Evolutionary conservation across 2,329 filamentous ascomycete species (phyloP).

Genomic region (Scortechinia acanthostroma): DNA sequence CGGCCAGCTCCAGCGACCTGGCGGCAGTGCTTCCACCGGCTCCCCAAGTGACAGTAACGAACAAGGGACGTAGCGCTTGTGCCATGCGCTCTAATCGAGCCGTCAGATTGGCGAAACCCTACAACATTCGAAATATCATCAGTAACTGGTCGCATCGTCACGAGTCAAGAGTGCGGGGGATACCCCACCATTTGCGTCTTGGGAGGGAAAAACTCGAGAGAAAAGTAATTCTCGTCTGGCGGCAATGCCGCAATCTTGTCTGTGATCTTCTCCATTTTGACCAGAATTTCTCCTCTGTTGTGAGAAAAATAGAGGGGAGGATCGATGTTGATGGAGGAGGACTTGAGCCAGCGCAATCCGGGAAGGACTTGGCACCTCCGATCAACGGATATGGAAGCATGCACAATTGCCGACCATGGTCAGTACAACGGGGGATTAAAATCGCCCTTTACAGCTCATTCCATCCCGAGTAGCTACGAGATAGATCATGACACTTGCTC

Average conservation of each 20-base stretch:
- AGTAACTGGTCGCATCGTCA: constrained; percentile 33
- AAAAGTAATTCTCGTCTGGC: constrained; percentile 60
- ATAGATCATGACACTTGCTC: too few relatives aligned
- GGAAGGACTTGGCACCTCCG: too few relatives aligned
- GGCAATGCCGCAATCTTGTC: constrained; percentile 65
- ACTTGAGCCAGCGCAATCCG: too few relatives aligned
- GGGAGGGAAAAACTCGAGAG: constrained; percentile 72
- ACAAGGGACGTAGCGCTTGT: constrained; percentile 61
- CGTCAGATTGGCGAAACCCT: constrained; percentile 64
- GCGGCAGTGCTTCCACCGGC: constrained; percentile 65
- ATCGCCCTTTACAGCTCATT: too few relatives aligned
- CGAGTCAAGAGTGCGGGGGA: constrained; percentile 11
- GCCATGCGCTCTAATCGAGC: constrained; percentile 69
- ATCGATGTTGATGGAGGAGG: too few relatives aligned
- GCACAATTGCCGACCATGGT: too few relatives aligned
- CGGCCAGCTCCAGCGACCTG: constrained; percentile 66
- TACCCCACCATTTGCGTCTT: constrained; percentile 53
- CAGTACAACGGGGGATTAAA: too few relatives aligned
- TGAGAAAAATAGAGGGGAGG: too few relatives aligned
- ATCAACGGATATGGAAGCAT: too few relatives aligned
- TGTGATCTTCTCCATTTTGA: constrained; percentile 49
- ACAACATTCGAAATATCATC: constrained; percentile 15
- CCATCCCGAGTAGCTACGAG: too few relatives aligned
- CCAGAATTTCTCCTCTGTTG: background rate
- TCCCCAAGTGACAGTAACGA: constrained; percentile 74